These are phyloP conservation scores for Fusarium nygamai DNA, from an alignment of 2,329 filamentous ascomycete genomes.

Conservation along the genomic window DNA sequence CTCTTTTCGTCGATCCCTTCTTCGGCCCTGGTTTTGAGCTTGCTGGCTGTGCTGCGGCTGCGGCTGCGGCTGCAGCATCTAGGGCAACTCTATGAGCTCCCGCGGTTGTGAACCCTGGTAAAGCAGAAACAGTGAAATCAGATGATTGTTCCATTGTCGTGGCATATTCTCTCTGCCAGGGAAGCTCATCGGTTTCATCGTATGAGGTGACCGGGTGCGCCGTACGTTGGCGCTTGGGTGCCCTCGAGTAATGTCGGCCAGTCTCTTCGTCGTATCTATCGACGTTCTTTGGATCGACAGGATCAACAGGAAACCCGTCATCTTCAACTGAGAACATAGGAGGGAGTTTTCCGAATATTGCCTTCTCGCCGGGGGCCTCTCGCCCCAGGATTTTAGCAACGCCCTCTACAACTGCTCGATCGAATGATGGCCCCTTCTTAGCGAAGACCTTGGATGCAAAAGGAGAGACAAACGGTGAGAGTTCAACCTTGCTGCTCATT, in stretches of 20 bases:
- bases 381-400: slow-evolving; percentile 78
- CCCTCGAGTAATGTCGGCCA: slow-evolving; percentile 34
- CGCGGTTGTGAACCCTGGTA: slow-evolving; percentile 71
- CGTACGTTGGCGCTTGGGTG: slow-evolving; percentile 46
- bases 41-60: slow-evolving; percentile 24
- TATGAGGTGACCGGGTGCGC: slow-evolving; percentile 23
- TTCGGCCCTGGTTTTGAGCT: slow-evolving; percentile 33
- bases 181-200: slow-evolving; percentile 41
- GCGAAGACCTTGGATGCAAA: slow-evolving; percentile 55
- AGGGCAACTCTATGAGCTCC: slow-evolving; percentile 61
- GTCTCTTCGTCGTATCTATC: slow-evolving; percentile 33
- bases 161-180: slow-evolving; percentile 57
- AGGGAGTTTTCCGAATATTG: slow-evolving; percentile 64
- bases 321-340: slow-evolving; percentile 70
- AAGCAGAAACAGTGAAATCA: slow-evolving; percentile 67
- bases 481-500: slow-evolving; percentile 65
- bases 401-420: slow-evolving; percentile 68
- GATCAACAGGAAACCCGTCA: slow-evolving; percentile 73
- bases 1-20: slow-evolving; percentile 47
- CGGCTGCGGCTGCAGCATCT: slow-evolving; percentile 24
- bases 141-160: slow-evolving; percentile 71
- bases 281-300: slow-evolving; percentile 53
- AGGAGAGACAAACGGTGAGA: slow-evolving; percentile 78
- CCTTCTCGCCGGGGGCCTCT: slow-evolving; percentile 63
- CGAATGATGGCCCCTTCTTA: slow-evolving; percentile 75